These are phyloP conservation scores for Amaranthus tricolor DNA, from an alignment of 179 eudicot genomes.

Conservation along the genomic window DNA sequence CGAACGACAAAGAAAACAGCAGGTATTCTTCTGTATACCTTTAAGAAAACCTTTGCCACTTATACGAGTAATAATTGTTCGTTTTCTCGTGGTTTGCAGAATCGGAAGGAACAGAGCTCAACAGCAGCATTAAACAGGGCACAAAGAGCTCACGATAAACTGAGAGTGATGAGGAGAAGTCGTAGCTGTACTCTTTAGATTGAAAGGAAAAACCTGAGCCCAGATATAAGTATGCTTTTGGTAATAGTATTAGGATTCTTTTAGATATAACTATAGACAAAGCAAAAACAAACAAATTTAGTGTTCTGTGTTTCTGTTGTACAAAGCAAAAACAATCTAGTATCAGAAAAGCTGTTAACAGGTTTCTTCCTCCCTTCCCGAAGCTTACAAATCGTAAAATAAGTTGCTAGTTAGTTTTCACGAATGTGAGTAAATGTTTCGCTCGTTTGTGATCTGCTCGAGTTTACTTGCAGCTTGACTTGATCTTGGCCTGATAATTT, in stretches of 20 bases:
- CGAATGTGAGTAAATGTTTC: too few species aligned
- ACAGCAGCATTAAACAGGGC: constrained; percentile 31
- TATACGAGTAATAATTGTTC: neutral
- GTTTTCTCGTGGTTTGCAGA: constrained; percentile 29
- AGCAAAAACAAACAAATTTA: neutral
- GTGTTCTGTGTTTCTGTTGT: neutral
- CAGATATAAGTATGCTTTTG: neutral
- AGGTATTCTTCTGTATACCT: constrained; percentile 37
- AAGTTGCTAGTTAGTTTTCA: neutral
- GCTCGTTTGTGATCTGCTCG: neutral
- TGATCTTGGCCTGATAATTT: neutral
- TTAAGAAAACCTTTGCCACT: neutral
- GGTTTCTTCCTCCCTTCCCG: neutral
- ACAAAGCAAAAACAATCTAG: neutral
- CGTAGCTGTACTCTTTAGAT: constrained; percentile 45
- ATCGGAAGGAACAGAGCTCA: constrained; percentile 40
- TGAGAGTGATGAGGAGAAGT: constrained; percentile 43
- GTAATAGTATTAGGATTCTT: constrained; percentile 6
- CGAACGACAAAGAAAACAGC: constrained; percentile 60
- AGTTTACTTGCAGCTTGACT: neutral
- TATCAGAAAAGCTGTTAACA: neutral
- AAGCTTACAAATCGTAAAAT: neutral
- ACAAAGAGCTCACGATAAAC: constrained; percentile 37
- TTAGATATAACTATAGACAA: constrained; percentile 14
- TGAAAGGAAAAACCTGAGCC: neutral